Evolutionary conservation across 805 yeast species (phyloP).

Genomic region (Yarrowia osloensis): DNA sequence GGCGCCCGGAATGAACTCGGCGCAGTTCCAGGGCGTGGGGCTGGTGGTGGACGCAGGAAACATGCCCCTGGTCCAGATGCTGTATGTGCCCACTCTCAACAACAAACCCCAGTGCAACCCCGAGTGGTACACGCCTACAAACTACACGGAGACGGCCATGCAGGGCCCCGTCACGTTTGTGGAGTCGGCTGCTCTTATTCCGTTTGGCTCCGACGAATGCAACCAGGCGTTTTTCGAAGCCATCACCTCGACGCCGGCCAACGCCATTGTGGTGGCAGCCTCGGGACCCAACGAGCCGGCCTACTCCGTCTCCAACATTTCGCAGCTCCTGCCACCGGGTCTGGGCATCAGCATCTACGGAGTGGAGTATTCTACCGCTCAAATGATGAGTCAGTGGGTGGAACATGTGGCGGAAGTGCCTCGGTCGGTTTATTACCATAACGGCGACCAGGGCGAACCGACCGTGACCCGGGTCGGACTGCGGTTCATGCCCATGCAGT

Average conservation of each 20-base stretch:
- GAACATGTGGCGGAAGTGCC: not conserved
- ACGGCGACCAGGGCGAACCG: not conserved
- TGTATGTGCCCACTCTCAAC: not conserved
- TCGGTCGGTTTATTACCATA: not conserved
- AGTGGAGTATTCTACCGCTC: slow-evolving; percentile 1
- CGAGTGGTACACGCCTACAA: slow-evolving; percentile 2
- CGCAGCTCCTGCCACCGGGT: slow-evolving; percentile 3
- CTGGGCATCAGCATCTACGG: not conserved
- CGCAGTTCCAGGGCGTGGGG: not conserved
- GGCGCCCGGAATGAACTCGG: slow-evolving; percentile 12
- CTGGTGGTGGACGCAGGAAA: not conserved
- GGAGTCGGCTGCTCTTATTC: not conserved
- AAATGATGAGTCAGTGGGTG: slow-evolving; percentile 6
- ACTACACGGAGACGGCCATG: not conserved
- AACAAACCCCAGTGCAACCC: slow-evolving; percentile 13
- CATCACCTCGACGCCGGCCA: not conserved
- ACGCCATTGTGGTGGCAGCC: not conserved
- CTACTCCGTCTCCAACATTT: not conserved
- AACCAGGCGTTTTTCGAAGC: slow-evolving; percentile 7
- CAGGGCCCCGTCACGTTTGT: not conserved
- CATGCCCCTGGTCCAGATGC: not conserved
- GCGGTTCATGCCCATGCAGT: not conserved
- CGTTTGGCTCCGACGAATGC: slow-evolving; percentile 10
- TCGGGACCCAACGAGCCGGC: not conserved
- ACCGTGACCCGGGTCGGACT: not conserved